These are phyloP conservation scores for Ampelomyces quisqualis DNA, from an alignment of 2,329 filamentous ascomycete genomes.

Conservation along the genomic window DNA sequence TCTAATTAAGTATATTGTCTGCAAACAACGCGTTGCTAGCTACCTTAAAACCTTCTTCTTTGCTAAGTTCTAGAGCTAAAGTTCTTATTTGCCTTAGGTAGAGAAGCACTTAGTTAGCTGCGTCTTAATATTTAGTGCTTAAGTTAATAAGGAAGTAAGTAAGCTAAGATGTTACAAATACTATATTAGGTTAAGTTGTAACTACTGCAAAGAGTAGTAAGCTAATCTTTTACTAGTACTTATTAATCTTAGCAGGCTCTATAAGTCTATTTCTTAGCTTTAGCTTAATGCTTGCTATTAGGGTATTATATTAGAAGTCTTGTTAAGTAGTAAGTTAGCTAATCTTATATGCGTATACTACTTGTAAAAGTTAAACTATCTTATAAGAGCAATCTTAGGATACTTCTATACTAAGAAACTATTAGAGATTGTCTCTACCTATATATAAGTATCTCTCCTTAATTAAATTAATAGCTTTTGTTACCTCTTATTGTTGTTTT, in stretches of 20 bases:
- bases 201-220: conserved; percentile 6
- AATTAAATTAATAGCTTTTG: conserved; percentile 2
- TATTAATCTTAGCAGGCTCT: conserved; percentile 1
- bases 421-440: conserved; percentile 6
- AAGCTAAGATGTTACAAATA: conserved; percentile 5
- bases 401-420: conserved; percentile 10
- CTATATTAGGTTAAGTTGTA: conserved; percentile 5
- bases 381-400: not conserved
- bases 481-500: not conserved
- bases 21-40: conserved; percentile 5
- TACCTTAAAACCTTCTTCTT: not conserved
- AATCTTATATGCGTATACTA: not conserved
- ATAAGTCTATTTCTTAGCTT: not conserved
- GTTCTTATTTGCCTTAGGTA: not conserved
- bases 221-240: conserved; percentile 1
- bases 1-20: conserved; percentile 1
- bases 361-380: not conserved
- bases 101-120: not conserved
- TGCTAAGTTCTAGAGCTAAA: not conserved
- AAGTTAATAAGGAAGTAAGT: conserved; percentile 1
- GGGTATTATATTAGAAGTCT: not conserved
- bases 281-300: not conserved
- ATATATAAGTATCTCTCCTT: conserved; percentile 2
- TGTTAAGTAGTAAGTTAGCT: not conserved
- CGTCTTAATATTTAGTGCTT: not conserved